These are phyloP conservation scores for Isabelozyma heimii DNA, from an alignment of 805 yeast genomes.

Conservation along the genomic window DNA sequence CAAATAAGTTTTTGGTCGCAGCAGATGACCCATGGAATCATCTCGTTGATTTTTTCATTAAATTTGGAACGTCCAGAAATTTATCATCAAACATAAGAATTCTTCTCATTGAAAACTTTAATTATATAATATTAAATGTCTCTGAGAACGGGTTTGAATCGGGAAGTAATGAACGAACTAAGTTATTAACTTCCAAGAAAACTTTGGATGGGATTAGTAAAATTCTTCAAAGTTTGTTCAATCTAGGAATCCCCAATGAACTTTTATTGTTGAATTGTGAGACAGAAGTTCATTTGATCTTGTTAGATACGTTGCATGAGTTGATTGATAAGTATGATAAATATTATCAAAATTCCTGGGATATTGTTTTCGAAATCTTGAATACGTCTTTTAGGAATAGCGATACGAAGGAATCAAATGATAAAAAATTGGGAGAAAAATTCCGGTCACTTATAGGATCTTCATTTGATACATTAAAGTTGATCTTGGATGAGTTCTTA, in stretches of 20 bases:
- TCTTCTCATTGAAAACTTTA: slow-evolving; percentile 50
- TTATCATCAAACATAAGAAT: slow-evolving; percentile 43
- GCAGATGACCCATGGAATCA: slow-evolving; percentile 46
- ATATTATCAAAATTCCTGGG: slow-evolving; percentile 66
- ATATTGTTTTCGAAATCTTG: slow-evolving; percentile 59
- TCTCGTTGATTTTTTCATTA: slow-evolving; percentile 45
- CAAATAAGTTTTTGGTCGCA: slow-evolving; percentile 45
- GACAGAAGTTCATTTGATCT: slow-evolving; percentile 61
- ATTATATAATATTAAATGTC: slow-evolving; percentile 42
- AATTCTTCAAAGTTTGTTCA: slow-evolving; percentile 42
- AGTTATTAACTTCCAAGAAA: slow-evolving; percentile 39
- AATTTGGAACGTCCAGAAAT: slow-evolving; percentile 42
- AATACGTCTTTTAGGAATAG: slow-evolving; percentile 51
- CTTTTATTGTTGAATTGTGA: slow-evolving; percentile 53
- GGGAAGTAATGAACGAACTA: slow-evolving; percentile 13
- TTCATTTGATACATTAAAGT: slow-evolving; percentile 78
- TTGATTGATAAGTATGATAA: slow-evolving; percentile 78
- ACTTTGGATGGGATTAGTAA: slow-evolving; percentile 48
- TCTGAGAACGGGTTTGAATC: slow-evolving; percentile 39
- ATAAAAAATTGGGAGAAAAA: slow-evolving; percentile 43
- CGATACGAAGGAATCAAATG: slow-evolving; percentile 10
- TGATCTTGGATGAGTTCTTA: slow-evolving; percentile 83
- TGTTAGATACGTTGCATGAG: slow-evolving; percentile 62
- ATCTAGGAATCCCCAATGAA: slow-evolving; percentile 38
- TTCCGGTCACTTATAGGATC: slow-evolving; percentile 53